Base-by-base conservation (phyloP, 768 basidiomycete species). In the Pisolithus sp. region DNA sequence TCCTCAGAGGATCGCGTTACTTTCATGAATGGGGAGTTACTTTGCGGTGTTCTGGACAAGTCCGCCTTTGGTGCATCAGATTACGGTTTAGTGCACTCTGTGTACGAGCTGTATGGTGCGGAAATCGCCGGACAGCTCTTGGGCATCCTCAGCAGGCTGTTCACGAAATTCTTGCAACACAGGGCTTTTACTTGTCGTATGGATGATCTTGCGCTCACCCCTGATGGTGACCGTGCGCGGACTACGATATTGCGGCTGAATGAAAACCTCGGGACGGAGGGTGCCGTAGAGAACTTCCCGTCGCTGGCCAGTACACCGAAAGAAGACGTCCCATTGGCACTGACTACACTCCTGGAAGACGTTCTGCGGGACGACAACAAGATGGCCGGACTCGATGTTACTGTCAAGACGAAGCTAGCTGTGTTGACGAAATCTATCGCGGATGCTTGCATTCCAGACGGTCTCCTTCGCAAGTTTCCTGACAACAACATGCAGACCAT, bases 401-500 rank as follows among this genome's bases (percentile, higher is more conserved):
- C 89, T 13, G 89, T 93, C 61, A 93, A 94, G 74, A 83, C 79
- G 53, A 89, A 85, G 62, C 75, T 93, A 51, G 80, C 86, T 40
- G 86, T 87, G 65, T 83, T 97, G 51, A 96, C 93, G 18, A 86
- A 90, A 47, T 84, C 89, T 13, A 89, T 97, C 60, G 89, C 91
- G 51, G 88, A 96, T 61, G 78, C 82, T 5, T 88, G 87, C 63
- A 80, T 98, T 59, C 96, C 95, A 12, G 74, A 79, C 46, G 88
- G 88, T 31, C 81, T 99, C 45, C 77, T 93, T 59, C 91, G 94
- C 61, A 84, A 87, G 55, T 99, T 99, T 75, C 96, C 96, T 39
- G 83, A 92, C 64, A 99, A 99, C 71, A 85, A 98, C 80, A 98
- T 98, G 96, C 95, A 98, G 68, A 83, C 87, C 43, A 98, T 98